Evolutionary conservation across 2,329 filamentous ascomycete genomes (phyloP).

Genomic region (Aciculosporium take): DNA sequence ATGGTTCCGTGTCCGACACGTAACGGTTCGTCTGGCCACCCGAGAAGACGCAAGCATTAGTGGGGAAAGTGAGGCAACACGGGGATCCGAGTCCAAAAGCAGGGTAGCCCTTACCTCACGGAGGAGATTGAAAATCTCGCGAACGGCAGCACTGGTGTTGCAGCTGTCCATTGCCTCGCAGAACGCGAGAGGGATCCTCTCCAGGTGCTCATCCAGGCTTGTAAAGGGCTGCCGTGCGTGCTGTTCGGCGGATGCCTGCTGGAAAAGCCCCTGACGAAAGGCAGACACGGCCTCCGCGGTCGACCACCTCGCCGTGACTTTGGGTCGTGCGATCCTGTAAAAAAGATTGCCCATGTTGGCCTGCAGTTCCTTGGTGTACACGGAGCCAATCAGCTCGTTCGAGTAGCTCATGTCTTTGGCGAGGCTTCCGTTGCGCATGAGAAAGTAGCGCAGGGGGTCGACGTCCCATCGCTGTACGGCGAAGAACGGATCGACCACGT

Average conservation of each 20-base stretch:
- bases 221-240: constrained; percentile 7
- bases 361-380: constrained; percentile 70
- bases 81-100: not conserved
- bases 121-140: constrained; percentile 47
- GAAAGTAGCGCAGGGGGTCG: constrained; percentile 80
- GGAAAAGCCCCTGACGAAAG: constrained; percentile 15
- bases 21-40: constrained; percentile 24
- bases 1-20: constrained; percentile 52
- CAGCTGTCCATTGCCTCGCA: constrained; percentile 45
- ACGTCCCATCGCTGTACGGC: constrained; percentile 79
- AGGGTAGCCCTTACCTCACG: constrained; percentile 33
- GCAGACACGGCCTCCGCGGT: constrained; percentile 40
- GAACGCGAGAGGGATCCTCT: constrained; percentile 15
- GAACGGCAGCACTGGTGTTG: constrained; percentile 51
- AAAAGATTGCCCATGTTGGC: constrained; percentile 68
- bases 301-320: constrained; percentile 43
- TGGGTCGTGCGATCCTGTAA: constrained; percentile 52
- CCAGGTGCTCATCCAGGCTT: constrained; percentile 16
- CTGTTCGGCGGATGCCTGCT: not conserved
- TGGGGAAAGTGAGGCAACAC: not conserved
- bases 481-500: constrained; percentile 88
- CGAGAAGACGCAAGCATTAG: not conserved
- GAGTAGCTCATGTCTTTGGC: constrained; percentile 70
- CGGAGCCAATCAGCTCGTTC: constrained; percentile 58
- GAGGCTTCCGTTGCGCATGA: constrained; percentile 68